Base-by-base conservation (phyloP, 23 red algal genomes). In the Gracilaria domingensis region DNA sequence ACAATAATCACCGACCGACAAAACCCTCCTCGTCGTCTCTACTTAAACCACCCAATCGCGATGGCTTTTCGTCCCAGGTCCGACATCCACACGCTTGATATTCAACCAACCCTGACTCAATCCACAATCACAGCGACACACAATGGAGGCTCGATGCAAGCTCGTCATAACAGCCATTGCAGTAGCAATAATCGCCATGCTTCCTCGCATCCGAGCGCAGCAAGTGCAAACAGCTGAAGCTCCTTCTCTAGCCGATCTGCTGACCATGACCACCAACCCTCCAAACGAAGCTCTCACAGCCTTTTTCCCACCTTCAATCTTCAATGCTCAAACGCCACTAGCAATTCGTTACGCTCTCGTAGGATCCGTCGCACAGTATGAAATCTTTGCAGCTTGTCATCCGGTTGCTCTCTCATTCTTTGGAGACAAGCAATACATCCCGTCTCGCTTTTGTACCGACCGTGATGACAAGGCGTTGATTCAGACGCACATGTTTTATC, bases 381-480 rank as follows among this genome's bases (percentile, higher is more conserved):
- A 83, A 64, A 45, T 83, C 12, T 61, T 66, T 47, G 55, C 80
- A n/a, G 80, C 80, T 12, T 83, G 80, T 37, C 55, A 38, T 66
- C 30, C 80, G 39, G 39, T 66, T 16, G 80, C 80, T 4, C 80
- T 83, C 12, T 83, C 80, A 5, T 83, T 83, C 57, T 83, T 64
- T 37, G 80, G 57, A 48, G 55, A 49, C 12, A 83, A 83, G 13
- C 48, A 37, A 4, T 47, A 36, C 13, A 47, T 66, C 25, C 51
- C 80, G n/a, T 5, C 13, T 54, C 39, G 38, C 57, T 66, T 83
- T 42, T 83, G 80, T 54, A 65, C 80, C 30, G 14, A 75, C n/a
- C 67, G 25, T 64, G 40, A 56, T 39, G 2, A 36, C 24, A 34
- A 32, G 1, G 44, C 69, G 16, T 3, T 77, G 45, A 61, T 88